A percentile compares a stretch with the other conserved stretches of the same genome.
These are phyloP conservation scores for Pseudogymnoascus sp. DNA, from an alignment of 2,329 filamentous ascomycete species.

Conservation along the genomic window DNA sequence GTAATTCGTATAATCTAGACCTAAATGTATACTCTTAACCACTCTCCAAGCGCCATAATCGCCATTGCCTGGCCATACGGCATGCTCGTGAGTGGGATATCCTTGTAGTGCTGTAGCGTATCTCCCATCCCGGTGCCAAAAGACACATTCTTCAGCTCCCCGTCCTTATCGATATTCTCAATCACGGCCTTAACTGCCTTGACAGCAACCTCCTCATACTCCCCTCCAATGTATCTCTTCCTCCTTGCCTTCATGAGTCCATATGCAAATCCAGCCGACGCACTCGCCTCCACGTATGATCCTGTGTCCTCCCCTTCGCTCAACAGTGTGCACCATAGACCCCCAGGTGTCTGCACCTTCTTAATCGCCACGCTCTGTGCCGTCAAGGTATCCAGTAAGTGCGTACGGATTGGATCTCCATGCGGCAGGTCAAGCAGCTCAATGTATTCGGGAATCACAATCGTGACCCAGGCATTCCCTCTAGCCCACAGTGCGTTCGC, in stretches of 20 bases:
- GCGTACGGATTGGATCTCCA: conserved; percentile 45
- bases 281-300: conserved; percentile 68
- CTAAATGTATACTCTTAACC: conserved; percentile 50
- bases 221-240: conserved; percentile 57
- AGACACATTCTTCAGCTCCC: conserved; percentile 65
- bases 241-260: conserved; percentile 67
- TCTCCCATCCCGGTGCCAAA: conserved; percentile 75
- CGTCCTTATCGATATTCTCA: conserved; percentile 54
- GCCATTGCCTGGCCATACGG: conserved; percentile 81
- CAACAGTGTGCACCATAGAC: conserved; percentile 68
- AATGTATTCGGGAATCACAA: conserved; percentile 74
- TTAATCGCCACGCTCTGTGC: conserved; percentile 61
- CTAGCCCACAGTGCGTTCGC: conserved; percentile 49
- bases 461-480: conserved; percentile 68
- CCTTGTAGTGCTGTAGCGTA: conserved; percentile 65
- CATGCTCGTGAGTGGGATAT: conserved; percentile 71
- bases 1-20: background rate
- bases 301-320: conserved; percentile 58
- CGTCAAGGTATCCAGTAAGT: conserved; percentile 55
- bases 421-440: conserved; percentile 57
- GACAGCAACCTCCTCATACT: conserved; percentile 53
- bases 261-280: conserved; percentile 73
- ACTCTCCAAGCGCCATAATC: conserved; percentile 72
- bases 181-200: conserved; percentile 61
- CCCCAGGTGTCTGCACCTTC: conserved; percentile 49